These are phyloP conservation scores for Favolaschia claudopus DNA, from an alignment of 768 basidiomycete genomes.

Conservation along the genomic window DNA sequence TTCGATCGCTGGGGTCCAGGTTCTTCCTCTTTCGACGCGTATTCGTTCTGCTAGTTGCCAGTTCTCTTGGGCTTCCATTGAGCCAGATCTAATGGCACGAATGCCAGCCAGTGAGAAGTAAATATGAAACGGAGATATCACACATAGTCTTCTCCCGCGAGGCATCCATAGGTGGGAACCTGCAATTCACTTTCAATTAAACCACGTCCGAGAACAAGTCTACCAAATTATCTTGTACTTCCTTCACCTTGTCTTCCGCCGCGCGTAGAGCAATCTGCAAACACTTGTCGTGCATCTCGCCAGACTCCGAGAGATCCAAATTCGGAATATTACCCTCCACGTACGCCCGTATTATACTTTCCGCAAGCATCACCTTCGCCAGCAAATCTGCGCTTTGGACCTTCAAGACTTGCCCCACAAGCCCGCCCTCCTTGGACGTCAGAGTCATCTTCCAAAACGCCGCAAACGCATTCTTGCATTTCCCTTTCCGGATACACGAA, in stretches of 20 bases:
- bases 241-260: slow-evolving; percentile 51
- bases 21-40: too few species aligned
- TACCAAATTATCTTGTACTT: slow-evolving; percentile 54
- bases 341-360: slow-evolving; percentile 54
- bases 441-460: slow-evolving; percentile 53
- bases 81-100: too few species aligned
- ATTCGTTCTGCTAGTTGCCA: too few species aligned
- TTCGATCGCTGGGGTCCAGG: not conserved
- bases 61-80: too few species aligned
- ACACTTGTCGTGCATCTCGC: slow-evolving; percentile 54
- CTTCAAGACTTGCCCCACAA: slow-evolving; percentile 42
- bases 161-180: too few species aligned
- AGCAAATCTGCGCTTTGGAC: slow-evolving; percentile 54
- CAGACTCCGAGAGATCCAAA: slow-evolving; percentile 40
- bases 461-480: slow-evolving; percentile 54
- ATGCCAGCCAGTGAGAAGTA: too few species aligned
- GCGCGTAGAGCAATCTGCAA: slow-evolving; percentile 51
- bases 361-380: slow-evolving; percentile 54
- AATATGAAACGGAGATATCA: too few species aligned
- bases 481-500: slow-evolving; percentile 48
- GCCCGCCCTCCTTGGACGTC: slow-evolving; percentile 40
- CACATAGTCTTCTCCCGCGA: too few species aligned
- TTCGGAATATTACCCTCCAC: slow-evolving; percentile 50
- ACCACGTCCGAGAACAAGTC: slow-evolving; percentile 55
- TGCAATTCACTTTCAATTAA: slow-evolving; percentile 16